Percentiles rank a stretch among this genome's conserved stretches.
Evolutionary conservation across 495 filamentous ascomycete species (phyloP).

Genomic region (Podospora bellae-mahoneyi): DNA sequence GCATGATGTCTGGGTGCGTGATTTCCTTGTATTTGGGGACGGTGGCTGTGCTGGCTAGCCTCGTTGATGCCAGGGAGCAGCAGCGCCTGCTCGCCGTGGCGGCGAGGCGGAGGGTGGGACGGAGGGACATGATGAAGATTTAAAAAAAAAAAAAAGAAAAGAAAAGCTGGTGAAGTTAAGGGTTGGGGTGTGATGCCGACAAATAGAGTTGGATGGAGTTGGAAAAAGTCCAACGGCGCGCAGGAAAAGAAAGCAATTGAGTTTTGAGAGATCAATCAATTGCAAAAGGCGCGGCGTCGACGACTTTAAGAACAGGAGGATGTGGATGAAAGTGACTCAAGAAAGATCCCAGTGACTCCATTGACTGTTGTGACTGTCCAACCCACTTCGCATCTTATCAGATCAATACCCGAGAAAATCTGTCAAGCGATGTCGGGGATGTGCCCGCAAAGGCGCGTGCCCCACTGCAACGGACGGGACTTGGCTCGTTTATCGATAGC

Average conservation of each 20-base stretch:
- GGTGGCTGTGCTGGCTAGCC: constrained; percentile 34
- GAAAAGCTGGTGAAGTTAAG: too few species aligned
- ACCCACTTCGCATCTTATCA: constrained; percentile 1
- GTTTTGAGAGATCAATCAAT: not conserved
- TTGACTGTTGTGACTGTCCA: not conserved
- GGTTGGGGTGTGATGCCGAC: not conserved
- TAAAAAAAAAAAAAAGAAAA: too few species aligned
- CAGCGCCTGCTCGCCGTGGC: constrained; percentile 21
- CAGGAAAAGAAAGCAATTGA: not conserved
- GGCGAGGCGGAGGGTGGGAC: constrained; percentile 31
- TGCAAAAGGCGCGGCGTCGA: not conserved
- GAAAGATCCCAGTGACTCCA: not conserved
- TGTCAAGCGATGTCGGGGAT: constrained; percentile 19
- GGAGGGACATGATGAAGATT: constrained; percentile 28
- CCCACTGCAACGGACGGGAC: not conserved
- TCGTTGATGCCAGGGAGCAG: constrained; percentile 15
- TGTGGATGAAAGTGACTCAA: not conserved
- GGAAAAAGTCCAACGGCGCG: not conserved
- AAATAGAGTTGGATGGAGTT: not conserved
- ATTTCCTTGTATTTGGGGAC: constrained; percentile 41
- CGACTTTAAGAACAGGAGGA: not conserved
- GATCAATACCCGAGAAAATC: constrained; percentile 13
- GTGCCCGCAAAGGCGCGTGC: not conserved
- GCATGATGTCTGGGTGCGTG: constrained; percentile 67
- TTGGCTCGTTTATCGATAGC: constrained; percentile 15